Evolutionary conservation across 2,329 filamentous ascomycete species (phyloP).

Genomic region (Fusarium sp.): DNA sequence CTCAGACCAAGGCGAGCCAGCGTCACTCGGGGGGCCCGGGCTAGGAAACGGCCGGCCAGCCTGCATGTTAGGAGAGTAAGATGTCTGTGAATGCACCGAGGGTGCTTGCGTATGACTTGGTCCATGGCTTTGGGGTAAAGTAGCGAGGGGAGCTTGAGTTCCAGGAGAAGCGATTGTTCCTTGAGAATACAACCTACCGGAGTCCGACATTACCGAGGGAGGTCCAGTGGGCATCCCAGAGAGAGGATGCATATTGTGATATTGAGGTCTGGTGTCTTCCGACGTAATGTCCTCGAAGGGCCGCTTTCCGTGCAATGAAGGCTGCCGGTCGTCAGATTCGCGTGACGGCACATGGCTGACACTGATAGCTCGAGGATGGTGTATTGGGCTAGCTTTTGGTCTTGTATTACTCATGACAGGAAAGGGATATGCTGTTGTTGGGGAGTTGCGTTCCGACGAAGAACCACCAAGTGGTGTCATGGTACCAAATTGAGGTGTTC

Average conservation of each 20-base stretch:
- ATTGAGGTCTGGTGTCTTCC: constrained; percentile 48
- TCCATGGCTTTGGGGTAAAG: constrained; percentile 39
- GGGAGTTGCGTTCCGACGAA: constrained; percentile 53
- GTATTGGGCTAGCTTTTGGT: constrained; percentile 52
- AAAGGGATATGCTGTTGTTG: constrained; percentile 51
- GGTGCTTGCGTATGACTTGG: constrained; percentile 37
- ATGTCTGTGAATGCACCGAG: constrained; percentile 34
- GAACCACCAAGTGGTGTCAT: constrained; percentile 48
- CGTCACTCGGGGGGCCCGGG: constrained; percentile 42
- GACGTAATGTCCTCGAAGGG: constrained; percentile 50
- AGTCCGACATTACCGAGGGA: constrained; percentile 43
- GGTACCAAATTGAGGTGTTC: constrained; percentile 49
- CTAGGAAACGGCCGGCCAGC: constrained; percentile 43
- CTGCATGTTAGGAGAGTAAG: constrained; percentile 41
- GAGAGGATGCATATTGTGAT: constrained; percentile 46
- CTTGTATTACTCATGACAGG: constrained; percentile 49
- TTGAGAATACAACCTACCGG: constrained; percentile 56
- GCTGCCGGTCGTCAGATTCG: constrained; percentile 45
- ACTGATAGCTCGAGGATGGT: constrained; percentile 49
- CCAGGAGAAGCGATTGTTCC: constrained; percentile 48
- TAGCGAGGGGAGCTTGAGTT: constrained; percentile 45
- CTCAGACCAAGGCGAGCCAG: constrained; percentile 51
- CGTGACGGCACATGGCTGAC: constrained; percentile 46
- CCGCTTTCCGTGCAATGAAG: constrained; percentile 49
- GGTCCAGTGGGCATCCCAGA: constrained; percentile 44